Evolutionary conservation across 2,329 filamentous ascomycete species (phyloP).

Genomic region (Colletotrichum sp.): DNA sequence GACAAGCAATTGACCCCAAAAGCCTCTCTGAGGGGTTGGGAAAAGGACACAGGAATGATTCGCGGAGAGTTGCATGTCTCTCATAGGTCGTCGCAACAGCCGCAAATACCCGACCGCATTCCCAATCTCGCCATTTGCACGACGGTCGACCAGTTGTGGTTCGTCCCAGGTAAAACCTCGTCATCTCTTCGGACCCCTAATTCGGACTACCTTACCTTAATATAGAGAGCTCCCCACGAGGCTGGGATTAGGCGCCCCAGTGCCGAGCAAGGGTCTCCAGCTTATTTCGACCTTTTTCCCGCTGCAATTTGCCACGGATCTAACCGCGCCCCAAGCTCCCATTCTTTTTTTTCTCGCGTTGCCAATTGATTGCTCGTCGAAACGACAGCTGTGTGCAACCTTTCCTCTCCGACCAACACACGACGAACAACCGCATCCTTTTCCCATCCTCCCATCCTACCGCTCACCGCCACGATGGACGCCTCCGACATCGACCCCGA

Average conservation of each 20-base stretch:
- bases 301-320: background rate
- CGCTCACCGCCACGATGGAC: conserved; percentile 12
- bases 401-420: background rate
- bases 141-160: background rate
- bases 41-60: background rate
- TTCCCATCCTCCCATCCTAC: background rate
- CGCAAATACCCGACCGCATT: background rate
- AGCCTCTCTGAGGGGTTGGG: background rate
- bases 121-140: background rate
- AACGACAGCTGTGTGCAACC: background rate
- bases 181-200: background rate
- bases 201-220: background rate
- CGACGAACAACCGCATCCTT: background rate
- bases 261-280: conserved; percentile 10
- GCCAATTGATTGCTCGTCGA: background rate
- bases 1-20: background rate
- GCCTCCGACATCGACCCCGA: conserved; percentile 29
- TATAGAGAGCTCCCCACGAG: background rate
- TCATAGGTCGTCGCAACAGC: background rate
- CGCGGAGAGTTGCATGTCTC: background rate
- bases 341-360: background rate
- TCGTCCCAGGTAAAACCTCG: background rate
- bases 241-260: conserved; percentile 7
- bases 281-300: conserved; percentile 2
- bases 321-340: conserved; percentile 6